Evolutionary conservation across 352 stramenopile species (phyloP).

Genomic region (Globisporangium orthogonon): DNA sequence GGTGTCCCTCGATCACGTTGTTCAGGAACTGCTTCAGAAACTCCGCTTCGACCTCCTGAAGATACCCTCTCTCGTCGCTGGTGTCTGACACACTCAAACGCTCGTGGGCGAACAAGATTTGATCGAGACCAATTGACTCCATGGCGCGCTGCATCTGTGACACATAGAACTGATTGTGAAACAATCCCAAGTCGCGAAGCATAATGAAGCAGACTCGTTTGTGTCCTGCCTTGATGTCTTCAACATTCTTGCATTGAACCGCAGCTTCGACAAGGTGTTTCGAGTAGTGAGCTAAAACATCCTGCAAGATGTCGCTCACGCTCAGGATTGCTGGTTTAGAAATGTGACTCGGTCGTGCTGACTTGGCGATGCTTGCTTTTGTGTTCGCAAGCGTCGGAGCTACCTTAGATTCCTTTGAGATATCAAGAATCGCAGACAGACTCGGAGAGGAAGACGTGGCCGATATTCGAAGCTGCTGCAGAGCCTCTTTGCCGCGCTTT

Average conservation of each 20-base stretch:
- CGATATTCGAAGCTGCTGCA: not conserved
- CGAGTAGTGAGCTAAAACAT: constrained; percentile 5
- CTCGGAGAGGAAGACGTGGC: not conserved
- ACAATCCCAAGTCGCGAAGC: constrained; percentile 41
- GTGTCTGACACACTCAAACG: constrained; percentile 3
- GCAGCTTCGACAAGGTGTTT: not conserved
- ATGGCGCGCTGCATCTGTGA: constrained; percentile 31
- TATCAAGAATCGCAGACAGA: constrained; percentile 8
- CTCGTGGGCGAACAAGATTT: constrained; percentile 9
- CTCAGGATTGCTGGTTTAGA: not conserved
- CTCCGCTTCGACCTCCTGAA: not conserved
- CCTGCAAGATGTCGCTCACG: not conserved
- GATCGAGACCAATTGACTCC: constrained; percentile 6
- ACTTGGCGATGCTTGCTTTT: not conserved
- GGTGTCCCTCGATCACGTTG: constrained; percentile 6
- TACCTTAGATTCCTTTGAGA: not conserved
- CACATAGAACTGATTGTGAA: constrained; percentile 54
- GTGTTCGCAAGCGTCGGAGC: not conserved
- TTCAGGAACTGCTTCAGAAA: constrained; percentile 10
- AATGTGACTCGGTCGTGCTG: not conserved
- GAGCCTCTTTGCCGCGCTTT: not conserved
- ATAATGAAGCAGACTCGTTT: constrained; percentile 27
- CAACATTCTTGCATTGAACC: not conserved
- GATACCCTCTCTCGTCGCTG: not conserved
- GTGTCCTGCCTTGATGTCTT: constrained; percentile 3